Evolutionary conservation across 495 filamentous ascomycete species (phyloP), one percentile per base, ranked within the genome.

Genomic region (Acidomyces sp.): DNA sequence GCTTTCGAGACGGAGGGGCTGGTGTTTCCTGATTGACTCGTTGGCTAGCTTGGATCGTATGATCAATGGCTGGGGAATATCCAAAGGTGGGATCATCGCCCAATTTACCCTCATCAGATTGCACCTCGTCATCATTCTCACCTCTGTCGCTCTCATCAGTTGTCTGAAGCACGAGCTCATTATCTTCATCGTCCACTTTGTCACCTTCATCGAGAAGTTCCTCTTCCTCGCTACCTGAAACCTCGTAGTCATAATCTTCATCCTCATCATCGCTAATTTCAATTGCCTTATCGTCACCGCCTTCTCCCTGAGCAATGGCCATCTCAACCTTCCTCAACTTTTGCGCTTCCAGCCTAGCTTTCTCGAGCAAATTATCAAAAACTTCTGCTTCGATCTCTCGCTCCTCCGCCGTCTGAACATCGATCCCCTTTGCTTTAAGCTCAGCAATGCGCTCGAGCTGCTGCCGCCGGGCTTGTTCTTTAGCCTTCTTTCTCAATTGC

Each of bases 341-440:
- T 34, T 84, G 72, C 11, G 75, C 85, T 55, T 95, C 83, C 46
- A 72, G 66, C 28, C 87, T 69, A 16, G 87, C 90, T 48, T 77
- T 84, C 20, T 87, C 80, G 23, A 97, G 67, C 26, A 95, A 67
- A 48, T 94, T 77, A 46, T 96, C 92, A 16, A 94, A 72, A 43
- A 86, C 74, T 19, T 78, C 75, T 54, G 78, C 74, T 55, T 88
- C 79, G 10, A 75, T 74, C 47, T 81, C 77, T 42, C 82, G 69
- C 49, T 99, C 86, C 57, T 93, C 90, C 3, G 76, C 72, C 1
- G 83, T 93, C 49, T 82, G 79, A n/a, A 95, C 65, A 29, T 80
- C 63, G 12, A 96, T 67, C 22, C 90, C 90, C 55, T 78, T 82
- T 15, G 77, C 75, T 39, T 71, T 69, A 18, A 96, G 66, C 43